Conservation (phyloP, 2,329 filamentous ascomycete species). For the Fusarium staphyleae region DNA sequence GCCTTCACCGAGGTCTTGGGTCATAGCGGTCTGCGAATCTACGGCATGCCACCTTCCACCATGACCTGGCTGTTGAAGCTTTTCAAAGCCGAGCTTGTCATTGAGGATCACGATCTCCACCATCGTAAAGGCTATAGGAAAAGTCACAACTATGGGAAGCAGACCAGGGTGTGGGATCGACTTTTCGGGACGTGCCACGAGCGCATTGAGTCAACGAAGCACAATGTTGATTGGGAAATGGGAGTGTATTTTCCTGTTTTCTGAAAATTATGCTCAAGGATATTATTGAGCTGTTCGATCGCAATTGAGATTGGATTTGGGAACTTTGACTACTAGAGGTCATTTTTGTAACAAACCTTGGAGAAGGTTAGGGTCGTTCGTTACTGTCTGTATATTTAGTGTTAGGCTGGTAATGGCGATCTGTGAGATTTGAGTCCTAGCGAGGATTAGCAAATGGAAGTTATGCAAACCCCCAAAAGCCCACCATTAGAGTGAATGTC, state of each 20-base stretch:
- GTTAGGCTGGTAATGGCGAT: too few relatives aligned
- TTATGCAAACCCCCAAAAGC: too few relatives aligned
- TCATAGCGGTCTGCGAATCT: conserved; percentile 20
- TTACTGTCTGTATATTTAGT: too few relatives aligned
- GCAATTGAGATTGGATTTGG: too few relatives aligned
- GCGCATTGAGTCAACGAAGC: conserved; percentile 5
- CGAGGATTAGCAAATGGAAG: too few relatives aligned
- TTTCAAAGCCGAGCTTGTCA: conserved; percentile 7
- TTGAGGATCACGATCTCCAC: conserved; percentile 27
- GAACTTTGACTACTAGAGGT: too few relatives aligned
- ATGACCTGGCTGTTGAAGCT: conserved; percentile 10
- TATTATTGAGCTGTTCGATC: too few relatives aligned
- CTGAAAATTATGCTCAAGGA: too few relatives aligned
- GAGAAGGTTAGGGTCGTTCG: too few relatives aligned
- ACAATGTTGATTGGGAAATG: conserved; percentile 19
- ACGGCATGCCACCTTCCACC: conserved; percentile 20
- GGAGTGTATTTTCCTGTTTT: conserved; percentile 15
- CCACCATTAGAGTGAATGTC: too few relatives aligned
- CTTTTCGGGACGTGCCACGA: conserved; percentile 24
- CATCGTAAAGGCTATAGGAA: conserved; percentile 27
- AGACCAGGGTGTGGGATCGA: conserved; percentile 21
- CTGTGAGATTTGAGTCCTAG: too few relatives aligned
- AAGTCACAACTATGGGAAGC: conserved; percentile 28
- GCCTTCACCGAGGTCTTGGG: conserved; percentile 26
- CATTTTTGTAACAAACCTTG: too few relatives aligned